These are phyloP conservation scores for Samsoniella hepiali DNA, from an alignment of 2,329 filamentous ascomycete species.

Conservation along the genomic window DNA sequence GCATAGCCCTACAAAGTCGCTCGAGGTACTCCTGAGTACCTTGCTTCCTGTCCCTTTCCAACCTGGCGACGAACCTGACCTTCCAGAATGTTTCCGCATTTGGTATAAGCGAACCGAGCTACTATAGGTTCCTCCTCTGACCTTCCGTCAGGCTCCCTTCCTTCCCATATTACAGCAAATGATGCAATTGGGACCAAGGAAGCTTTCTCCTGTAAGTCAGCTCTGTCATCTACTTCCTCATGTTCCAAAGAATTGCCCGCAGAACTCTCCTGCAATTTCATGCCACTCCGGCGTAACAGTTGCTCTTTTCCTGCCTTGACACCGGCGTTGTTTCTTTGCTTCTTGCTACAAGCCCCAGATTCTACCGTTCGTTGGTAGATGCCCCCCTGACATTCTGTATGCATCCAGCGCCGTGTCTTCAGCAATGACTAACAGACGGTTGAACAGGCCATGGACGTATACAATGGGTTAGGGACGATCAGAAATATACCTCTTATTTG, in stretches of 20 bases:
- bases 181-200: not conserved
- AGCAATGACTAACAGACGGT: conserved; percentile 10
- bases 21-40: conserved; percentile 1
- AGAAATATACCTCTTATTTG: conserved; percentile 67
- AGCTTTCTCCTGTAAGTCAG: conserved; percentile 12
- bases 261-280: conserved; percentile 21
- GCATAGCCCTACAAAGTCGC: not conserved
- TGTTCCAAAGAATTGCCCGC: not conserved
- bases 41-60: not conserved
- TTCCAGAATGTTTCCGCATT: conserved; percentile 12
- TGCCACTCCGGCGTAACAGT: conserved; percentile 3
- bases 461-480: conserved; percentile 19
- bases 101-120: conserved; percentile 2
- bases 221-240: conserved; percentile 7
- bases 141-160: not conserved
- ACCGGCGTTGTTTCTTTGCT: conserved; percentile 17
- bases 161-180: not conserved
- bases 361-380: not conserved
- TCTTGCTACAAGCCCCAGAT: conserved; percentile 19
- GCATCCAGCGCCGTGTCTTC: not conserved
- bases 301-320: conserved; percentile 29
- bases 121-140: not conserved
- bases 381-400: conserved; percentile 8
- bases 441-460: conserved; percentile 36
- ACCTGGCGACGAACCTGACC: not conserved